Base-by-base conservation (phyloP, 805 yeast species). In the Yarrowia divulgata region DNA sequence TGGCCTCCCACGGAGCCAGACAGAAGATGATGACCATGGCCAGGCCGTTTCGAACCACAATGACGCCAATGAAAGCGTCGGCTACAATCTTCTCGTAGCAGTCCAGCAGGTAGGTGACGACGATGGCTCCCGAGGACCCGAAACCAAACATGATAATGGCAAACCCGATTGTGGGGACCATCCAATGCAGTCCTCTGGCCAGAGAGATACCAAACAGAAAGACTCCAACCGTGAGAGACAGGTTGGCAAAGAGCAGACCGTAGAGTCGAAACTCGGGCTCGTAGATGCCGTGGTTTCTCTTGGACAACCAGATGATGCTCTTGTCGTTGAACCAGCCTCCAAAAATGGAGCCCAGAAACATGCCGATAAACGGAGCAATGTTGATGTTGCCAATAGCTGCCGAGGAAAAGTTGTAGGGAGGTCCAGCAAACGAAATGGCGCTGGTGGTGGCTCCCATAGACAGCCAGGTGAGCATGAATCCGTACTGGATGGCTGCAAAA, bases 41-140 rank as follows among this genome's bases (percentile, higher is more conserved):
- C 82, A 87, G 82, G n/a, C 83, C 78, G 74, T 87, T 87, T 76
- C 90, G 81, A 69, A 87, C 83, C 35, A 87, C 73, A 50, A 87
- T 82, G 19, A 86, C 85, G 34, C 86, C 83, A 58, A 85, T 88
- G 81, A 87, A 82, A 0, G 86, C 85, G 55, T 84, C 84, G 10
- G 58, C 58, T 0, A 54, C 58, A 3, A 54, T 54, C n/a, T 54
- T 37, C n/a, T 54, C 43, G 29, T 54, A 54, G 43, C 58, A 54
- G 43, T 54, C 58, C 12, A 54, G n/a, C 40, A 54, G 32, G 14
- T 54, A 54, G 3, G 58, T 54, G 8, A 54, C 43, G 18, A 54
- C 43, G 13, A 54, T 54, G 29, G 58, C 43, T 12, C 58, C 58
- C 4, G 43, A 35, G 5, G 58, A 54, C 7, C 58, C 58, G 8